phyloP scores from a whole-genome alignment of 1,284 basidiomycete species.

The Schizophyllum commune region DNA sequence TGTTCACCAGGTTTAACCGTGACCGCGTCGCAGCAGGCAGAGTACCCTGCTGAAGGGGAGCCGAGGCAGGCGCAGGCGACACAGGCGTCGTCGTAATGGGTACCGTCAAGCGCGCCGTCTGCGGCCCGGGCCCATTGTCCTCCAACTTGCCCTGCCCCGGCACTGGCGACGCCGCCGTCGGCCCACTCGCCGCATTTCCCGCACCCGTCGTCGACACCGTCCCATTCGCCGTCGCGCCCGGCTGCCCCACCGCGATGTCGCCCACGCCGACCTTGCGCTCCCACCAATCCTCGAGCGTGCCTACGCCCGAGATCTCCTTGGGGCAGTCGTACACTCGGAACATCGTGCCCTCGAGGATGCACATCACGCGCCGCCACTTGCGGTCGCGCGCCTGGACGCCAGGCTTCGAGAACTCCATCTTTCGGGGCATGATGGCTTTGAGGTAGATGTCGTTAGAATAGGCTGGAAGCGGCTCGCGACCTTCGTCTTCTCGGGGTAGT shows the following conservation, averaged over 20 bases:
- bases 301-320: slow-evolving; percentile 35
- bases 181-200: too few relatives aligned
- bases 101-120: slow-evolving; percentile 7
- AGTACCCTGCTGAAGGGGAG: not conserved
- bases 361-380: slow-evolving; percentile 85
- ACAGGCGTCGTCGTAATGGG: not conserved
- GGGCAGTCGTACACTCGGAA: slow-evolving; percentile 79
- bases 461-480: slow-evolving; percentile 68
- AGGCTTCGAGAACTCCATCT: slow-evolving; percentile 88
- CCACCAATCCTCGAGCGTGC: slow-evolving; percentile 64
- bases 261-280: slow-evolving; percentile 65
- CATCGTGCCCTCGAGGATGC: slow-evolving; percentile 88
- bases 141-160: slow-evolving; percentile 9
- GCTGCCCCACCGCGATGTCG: slow-evolving; percentile 34
- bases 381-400: slow-evolving; percentile 86
- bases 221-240: slow-evolving; percentile 10
- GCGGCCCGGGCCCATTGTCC: slow-evolving; percentile 8
- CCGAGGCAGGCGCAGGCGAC: not conserved
- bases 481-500: slow-evolving; percentile 56
- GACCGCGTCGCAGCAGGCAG: slow-evolving; percentile 7
- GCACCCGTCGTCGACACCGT: not conserved
- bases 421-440: slow-evolving; percentile 80
- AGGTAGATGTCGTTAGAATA: slow-evolving; percentile 87
- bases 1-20: slow-evolving; percentile 11
- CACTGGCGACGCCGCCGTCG: slow-evolving; percentile 5